Conservation (phyloP, 257 asterid genomes). For the Solanum appendiculatum region DNA sequence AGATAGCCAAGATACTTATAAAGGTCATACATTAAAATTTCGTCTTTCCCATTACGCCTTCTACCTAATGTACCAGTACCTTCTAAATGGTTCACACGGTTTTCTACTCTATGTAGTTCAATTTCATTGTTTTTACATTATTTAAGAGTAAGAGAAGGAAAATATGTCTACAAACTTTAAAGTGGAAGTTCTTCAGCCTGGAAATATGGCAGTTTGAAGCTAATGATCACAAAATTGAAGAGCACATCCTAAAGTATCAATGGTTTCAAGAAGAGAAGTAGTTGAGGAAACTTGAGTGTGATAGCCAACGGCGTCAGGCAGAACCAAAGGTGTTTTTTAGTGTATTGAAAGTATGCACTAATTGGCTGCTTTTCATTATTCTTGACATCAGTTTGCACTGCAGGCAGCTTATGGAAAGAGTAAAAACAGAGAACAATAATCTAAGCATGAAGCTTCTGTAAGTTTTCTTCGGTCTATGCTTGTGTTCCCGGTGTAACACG, state of each 20-base stretch:
- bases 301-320: conserved; percentile 27
- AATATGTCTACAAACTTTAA: background rate
- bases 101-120: background rate
- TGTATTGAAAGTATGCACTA: background rate
- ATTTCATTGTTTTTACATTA: background rate
- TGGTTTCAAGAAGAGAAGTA: conserved; percentile 49
- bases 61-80: background rate
- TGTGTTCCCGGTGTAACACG: background rate
- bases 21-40: conserved; percentile 27
- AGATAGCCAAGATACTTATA: conserved; percentile 39
- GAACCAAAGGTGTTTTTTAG: conserved; percentile 17
- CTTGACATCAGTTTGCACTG: background rate
- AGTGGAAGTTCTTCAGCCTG: background rate
- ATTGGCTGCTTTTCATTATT: background rate
- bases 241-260: conserved; percentile 62
- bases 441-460: background rate
- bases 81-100: background rate
- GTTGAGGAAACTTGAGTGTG: conserved; percentile 33
- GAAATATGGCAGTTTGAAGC: conserved; percentile 56
- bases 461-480: background rate
- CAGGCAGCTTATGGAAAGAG: background rate
- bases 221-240: conserved; percentile 52
- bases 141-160: background rate
- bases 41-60: background rate
- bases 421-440: background rate